Base-by-base conservation (phyloP, 2,329 filamentous ascomycete genomes). In the Ophiostoma australiae region DNA sequence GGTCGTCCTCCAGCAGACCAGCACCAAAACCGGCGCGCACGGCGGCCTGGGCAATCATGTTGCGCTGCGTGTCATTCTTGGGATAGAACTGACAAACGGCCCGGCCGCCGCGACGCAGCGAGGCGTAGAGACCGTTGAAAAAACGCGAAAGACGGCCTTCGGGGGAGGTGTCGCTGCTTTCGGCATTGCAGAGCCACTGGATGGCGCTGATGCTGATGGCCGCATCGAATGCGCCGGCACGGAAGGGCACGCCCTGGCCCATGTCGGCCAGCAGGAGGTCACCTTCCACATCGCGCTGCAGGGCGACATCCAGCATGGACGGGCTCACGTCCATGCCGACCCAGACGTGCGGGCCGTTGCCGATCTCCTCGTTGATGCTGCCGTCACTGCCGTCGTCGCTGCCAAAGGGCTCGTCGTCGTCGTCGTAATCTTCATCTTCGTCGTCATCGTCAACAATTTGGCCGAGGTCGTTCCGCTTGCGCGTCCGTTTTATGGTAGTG, bases 61-160 rank as follows among this genome's bases (percentile, higher is more conserved):
- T 89, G 77, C 94, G 88, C 82, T 99, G 95, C 73, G 87, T 85
- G 75, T 96, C 91, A 79, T 99, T 98, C 82, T 97, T 97, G 2
- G 95, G 95, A 79, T 99, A 99, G 80, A 99, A 99, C 78, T 99
- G 95, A 78, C 94, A 97, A 17, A 98, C 94, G 0, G 95, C 95
- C 52, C 93, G 86, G 0, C 93, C 95, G 6, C 95, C 95, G 27
- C 95, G 85, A 74, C 89, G 88, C 73, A 99, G 81, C 72, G 89
- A 89, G 0, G 93, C 91, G 80, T 98, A 99, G 1, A 99, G 81
- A 0, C 93, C 93, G 76, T 96, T 93, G 80, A 99, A 99, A 78
- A 99, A 99, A 65, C 94, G 85, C 4, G 87, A 86, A 35, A 99
- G 81, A 6, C 95, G 84, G 0, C 91, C 92, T 37, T 91, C 87